Base-by-base conservation (phyloP, 2,329 filamentous ascomycete genomes). In the Pyricularia sp. region DNA sequence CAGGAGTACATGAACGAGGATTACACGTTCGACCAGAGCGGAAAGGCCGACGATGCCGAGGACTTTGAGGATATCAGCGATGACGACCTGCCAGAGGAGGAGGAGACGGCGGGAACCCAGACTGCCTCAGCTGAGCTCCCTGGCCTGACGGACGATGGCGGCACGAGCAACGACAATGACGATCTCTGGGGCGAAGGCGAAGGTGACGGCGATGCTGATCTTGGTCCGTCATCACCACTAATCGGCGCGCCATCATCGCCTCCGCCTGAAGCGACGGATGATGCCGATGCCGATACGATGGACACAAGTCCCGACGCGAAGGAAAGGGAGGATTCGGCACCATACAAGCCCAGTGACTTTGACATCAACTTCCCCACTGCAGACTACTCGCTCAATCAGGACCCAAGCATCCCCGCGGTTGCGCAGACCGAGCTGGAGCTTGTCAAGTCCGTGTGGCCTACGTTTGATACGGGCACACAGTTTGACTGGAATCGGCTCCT, bases 31-130 rank as follows among this genome's bases (percentile, higher is more conserved):
- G 88, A 89, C 72, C 83, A 88, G 72, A 83, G 84, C 7, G 91
- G 93, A 77, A 99, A 99, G 79, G 94, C 93, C 68, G 93, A 93
- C 70, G 92, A 98, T 79, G 95, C 95, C 59, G 81, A 95, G 71
- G 95, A 99, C 76, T 99, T 85, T 63, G 82, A 95, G 71, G 94
- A 99, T 76, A 98, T 86, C 74, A 94, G 98, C 71, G 94, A 98
- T 77, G 93, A 96, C 76, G 94, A 97, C 71, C 84, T 97, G 9
- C 91, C 93, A 12, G 92, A 95, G 7, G 92, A 95, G 71, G 89
- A 92, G 70, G 86, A 89, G 69, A 79, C 78, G 31, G 33, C 30
- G 17, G 65, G 23, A 4, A 36, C 63, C 12, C 63, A 65, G 28
- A 31, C 25, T 17, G 78, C 78, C 12, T 78, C 76, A 5, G 78